These are phyloP conservation scores for Yamadazyma akitaensis DNA, from an alignment of 805 yeast genomes.

Conservation along the genomic window DNA sequence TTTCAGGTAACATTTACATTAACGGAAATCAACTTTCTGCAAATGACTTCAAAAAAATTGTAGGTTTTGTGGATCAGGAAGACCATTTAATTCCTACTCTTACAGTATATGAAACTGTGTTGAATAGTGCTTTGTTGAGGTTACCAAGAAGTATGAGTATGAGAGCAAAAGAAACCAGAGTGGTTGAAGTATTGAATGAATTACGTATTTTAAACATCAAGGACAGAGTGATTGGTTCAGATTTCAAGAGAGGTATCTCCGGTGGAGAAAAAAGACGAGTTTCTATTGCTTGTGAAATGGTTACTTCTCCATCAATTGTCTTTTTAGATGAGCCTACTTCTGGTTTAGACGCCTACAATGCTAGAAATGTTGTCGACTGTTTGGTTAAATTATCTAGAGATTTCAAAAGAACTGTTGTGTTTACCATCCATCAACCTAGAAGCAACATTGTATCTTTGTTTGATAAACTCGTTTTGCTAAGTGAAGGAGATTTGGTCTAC, in stretches of 20 bases:
- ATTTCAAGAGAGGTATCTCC: slow-evolving; percentile 79
- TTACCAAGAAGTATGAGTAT: slow-evolving; percentile 79
- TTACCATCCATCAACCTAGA: slow-evolving; percentile 96
- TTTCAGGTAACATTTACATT: slow-evolving; percentile 64
- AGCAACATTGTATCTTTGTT: slow-evolving; percentile 91
- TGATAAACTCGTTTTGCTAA: slow-evolving; percentile 74
- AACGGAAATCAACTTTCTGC: slow-evolving; percentile 59
- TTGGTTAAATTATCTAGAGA: slow-evolving; percentile 75
- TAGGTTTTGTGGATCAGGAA: slow-evolving; percentile 96
- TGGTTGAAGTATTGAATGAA: slow-evolving; percentile 79
- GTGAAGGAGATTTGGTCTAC: slow-evolving; percentile 82
- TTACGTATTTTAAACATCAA: slow-evolving; percentile 78
- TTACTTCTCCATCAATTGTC: slow-evolving; percentile 69
- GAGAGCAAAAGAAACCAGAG: slow-evolving; percentile 71
- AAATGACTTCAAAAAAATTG: slow-evolving; percentile 57
- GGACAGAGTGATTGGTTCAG: slow-evolving; percentile 85
- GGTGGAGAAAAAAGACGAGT: slow-evolving; percentile 74
- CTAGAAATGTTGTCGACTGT: slow-evolving; percentile 84
- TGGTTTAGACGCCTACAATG: slow-evolving; percentile 92
- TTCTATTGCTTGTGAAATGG: slow-evolving; percentile 75
- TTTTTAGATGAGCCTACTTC: slow-evolving; percentile 90
- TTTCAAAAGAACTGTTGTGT: slow-evolving; percentile 81
- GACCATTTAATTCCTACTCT: slow-evolving; percentile 86
- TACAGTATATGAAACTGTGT: slow-evolving; percentile 93
- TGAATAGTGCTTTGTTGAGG: slow-evolving; percentile 85